These are phyloP conservation scores for Schwanniomyces sp. DNA, from an alignment of 805 yeast species.

Conservation along the genomic window DNA sequence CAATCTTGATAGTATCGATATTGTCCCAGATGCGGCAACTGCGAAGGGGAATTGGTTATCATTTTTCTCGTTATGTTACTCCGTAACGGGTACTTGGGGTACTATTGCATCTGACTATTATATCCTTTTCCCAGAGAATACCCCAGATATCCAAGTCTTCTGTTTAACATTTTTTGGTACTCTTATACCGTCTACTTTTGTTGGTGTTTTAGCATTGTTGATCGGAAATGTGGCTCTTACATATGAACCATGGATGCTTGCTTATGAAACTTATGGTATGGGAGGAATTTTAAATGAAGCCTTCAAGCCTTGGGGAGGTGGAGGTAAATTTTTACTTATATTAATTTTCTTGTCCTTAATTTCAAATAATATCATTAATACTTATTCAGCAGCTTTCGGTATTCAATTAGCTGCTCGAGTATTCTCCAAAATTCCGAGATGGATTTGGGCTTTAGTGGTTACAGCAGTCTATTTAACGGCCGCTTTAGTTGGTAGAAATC, in stretches of 20 bases:
- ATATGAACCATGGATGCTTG: slow-evolving; percentile 55
- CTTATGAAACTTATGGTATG: slow-evolving; percentile 60
- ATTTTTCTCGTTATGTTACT: slow-evolving; percentile 69
- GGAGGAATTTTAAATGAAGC: slow-evolving; percentile 74
- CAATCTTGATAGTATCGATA: slow-evolving; percentile 22
- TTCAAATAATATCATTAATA: slow-evolving; percentile 79
- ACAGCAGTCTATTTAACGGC: slow-evolving; percentile 66
- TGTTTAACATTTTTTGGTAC: slow-evolving; percentile 65
- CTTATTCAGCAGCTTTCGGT: slow-evolving; percentile 80
- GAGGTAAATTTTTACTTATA: slow-evolving; percentile 73
- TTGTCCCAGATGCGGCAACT: slow-evolving; percentile 33
- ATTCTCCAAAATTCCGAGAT: slow-evolving; percentile 69
- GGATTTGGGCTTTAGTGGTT: slow-evolving; percentile 67
- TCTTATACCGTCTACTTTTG: slow-evolving; percentile 70
- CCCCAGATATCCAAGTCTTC: slow-evolving; percentile 56
- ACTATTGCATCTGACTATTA: slow-evolving; percentile 84
- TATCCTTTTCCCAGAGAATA: slow-evolving; percentile 72
- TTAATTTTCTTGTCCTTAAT: slow-evolving; percentile 71
- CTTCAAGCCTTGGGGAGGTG: slow-evolving; percentile 71
- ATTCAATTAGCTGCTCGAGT: slow-evolving; percentile 59
- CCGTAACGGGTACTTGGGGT: slow-evolving; percentile 89
- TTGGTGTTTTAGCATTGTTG: slow-evolving; percentile 72
- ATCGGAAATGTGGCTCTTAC: slow-evolving; percentile 65
- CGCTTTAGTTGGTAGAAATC: slow-evolving; percentile 73
- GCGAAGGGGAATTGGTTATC: slow-evolving; percentile 68